Conservation (phyloP, 805 yeast species). For the Candida adriatica region DNA sequence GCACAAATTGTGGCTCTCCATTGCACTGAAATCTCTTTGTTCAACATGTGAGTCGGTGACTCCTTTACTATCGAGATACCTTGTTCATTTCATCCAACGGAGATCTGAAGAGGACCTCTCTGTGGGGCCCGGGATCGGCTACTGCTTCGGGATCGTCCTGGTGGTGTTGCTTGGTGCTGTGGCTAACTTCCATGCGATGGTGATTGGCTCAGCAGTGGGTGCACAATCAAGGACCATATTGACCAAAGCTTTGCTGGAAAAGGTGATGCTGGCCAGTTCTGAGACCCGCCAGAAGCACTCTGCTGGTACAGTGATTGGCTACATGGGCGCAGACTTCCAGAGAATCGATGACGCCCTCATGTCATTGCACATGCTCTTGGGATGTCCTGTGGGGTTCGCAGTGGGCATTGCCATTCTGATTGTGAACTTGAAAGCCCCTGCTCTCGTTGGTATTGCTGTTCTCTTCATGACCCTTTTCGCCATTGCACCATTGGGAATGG, state of each 20-base stretch:
- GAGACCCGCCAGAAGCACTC: conserved; percentile 53
- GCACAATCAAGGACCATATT: conserved; percentile 60
- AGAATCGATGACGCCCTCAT: conserved; percentile 70
- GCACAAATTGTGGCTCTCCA: conserved; percentile 30
- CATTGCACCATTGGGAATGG: conserved; percentile 16
- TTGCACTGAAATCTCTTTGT: conserved; percentile 31
- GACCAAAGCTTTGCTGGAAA: conserved; percentile 62
- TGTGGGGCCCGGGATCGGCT: conserved; percentile 57
- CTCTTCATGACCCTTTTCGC: neutral
- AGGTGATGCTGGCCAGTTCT: conserved; percentile 53
- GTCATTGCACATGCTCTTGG: conserved; percentile 39
- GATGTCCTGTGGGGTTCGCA: conserved; percentile 48
- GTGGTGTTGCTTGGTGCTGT: conserved; percentile 43
- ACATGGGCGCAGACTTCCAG: conserved; percentile 73
- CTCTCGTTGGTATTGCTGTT: conserved; percentile 53
- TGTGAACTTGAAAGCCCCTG: conserved; percentile 57
- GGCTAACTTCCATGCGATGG: conserved; percentile 53
- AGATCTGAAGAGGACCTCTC: conserved; percentile 40
- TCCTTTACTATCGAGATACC: conserved; percentile 42
- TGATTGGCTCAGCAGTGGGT: conserved; percentile 51
- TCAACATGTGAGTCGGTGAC: conserved; percentile 25
- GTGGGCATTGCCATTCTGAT: conserved; percentile 53
- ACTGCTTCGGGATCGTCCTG: conserved; percentile 56
- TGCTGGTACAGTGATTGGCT: conserved; percentile 59
- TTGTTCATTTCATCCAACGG: no score